phyloP scores from a whole-genome alignment of 306 rosid genomes.

The Prunus mongolica region DNA sequence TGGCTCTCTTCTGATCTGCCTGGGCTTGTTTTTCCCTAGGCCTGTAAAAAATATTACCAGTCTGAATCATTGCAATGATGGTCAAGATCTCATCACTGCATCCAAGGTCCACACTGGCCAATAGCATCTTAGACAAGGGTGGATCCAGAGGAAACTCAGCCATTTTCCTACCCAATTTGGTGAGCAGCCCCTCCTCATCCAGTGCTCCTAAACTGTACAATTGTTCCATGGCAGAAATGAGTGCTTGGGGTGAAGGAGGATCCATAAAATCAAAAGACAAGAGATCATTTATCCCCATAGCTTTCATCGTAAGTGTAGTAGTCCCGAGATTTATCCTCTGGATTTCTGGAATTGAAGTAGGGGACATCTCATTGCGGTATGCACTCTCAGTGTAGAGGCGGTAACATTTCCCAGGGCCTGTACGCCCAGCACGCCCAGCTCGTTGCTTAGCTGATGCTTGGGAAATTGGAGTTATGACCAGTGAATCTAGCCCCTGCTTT shows the following conservation, averaged over 20 bases:
- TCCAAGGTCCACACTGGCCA: not conserved
- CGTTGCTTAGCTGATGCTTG: constrained; percentile 5
- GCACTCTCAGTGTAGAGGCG: constrained; percentile 3
- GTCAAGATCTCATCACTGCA: constrained; percentile 4
- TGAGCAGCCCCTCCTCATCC: constrained; percentile 1
- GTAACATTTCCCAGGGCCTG: not conserved
- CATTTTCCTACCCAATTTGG: constrained; percentile 2
- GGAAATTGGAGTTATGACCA: not conserved
- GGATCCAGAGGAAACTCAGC: constrained; percentile 1
- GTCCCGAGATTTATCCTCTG: not conserved
- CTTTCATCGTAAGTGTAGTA: not conserved
- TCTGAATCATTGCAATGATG: not conserved
- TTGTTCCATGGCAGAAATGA: constrained; percentile 2
- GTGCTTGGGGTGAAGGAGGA: constrained; percentile 1
- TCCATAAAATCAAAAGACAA: not conserved
- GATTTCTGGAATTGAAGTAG: not conserved
- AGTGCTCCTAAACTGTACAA: constrained; percentile 2
- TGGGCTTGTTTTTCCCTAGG: constrained; percentile 7
- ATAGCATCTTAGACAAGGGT: not conserved
- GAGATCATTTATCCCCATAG: not conserved
- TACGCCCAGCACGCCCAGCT: not conserved
- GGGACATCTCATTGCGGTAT: constrained; percentile 6
- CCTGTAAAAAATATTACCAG: not conserved
- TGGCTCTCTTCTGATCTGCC: constrained; percentile 4
- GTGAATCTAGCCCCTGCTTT: not conserved